A percentile compares a stretch with the other conserved stretches of the same genome.
Evolutionary conservation across 2,329 filamentous ascomycete species (phyloP).

Genomic region (Trichoderma lentiforme): DNA sequence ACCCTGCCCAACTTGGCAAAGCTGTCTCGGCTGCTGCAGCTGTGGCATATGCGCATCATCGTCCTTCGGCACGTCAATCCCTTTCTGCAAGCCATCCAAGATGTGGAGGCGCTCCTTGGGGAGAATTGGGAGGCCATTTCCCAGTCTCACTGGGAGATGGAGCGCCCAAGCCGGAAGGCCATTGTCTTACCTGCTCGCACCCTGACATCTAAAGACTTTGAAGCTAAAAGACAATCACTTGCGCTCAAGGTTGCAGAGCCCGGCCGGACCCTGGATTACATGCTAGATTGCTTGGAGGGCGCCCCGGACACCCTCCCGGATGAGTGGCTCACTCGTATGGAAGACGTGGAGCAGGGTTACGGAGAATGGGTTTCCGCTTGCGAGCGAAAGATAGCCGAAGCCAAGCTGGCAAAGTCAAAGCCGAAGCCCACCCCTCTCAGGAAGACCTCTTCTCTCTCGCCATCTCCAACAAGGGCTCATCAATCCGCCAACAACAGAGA

Average conservation of each 20-base stretch:
- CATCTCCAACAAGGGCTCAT: conserved; percentile 18
- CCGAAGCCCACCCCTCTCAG: neutral
- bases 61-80: conserved; percentile 71
- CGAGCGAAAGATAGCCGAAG: conserved; percentile 68
- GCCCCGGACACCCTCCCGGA: conserved; percentile 80
- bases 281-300: conserved; percentile 85
- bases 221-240: conserved; percentile 60
- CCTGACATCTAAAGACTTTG: conserved; percentile 47
- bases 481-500: neutral
- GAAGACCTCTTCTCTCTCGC: conserved; percentile 22
- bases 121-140: conserved; percentile 64
- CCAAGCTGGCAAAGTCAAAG: conserved; percentile 47
- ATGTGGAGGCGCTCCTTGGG: conserved; percentile 61
- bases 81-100: conserved; percentile 63
- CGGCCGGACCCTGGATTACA: conserved; percentile 72
- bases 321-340: conserved; percentile 82
- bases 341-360: conserved; percentile 73
- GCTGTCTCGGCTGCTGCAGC: conserved; percentile 67
- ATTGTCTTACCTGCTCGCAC: conserved; percentile 24
- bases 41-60: conserved; percentile 73
- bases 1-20: conserved; percentile 77
- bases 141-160: conserved; percentile 19
- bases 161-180: neutral
- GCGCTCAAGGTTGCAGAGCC: conserved; percentile 66
- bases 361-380: conserved; percentile 76